Evolutionary conservation across 495 filamentous ascomycete genomes (phyloP), one percentile per base, ranked within the genome.

Genomic region (Alectoria sarmentosa): DNA sequence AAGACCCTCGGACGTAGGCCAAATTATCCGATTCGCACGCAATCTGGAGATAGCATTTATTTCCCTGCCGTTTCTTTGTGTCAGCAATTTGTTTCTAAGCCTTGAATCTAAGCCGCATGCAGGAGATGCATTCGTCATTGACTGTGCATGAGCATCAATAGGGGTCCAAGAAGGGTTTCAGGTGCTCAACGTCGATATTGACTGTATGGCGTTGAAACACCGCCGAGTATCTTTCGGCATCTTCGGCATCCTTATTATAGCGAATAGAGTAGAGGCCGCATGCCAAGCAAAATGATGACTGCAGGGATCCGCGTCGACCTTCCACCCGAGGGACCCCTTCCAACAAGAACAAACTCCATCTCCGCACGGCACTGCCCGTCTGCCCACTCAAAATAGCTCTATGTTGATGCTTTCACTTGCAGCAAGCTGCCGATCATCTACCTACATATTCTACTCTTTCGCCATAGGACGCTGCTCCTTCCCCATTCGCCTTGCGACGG

Each of bases 41-140:
- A 30, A 54, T 54, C 13, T 32, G n/a, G 46, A 49, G 46, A 23
- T 49, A 13, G 4, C 8, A 23, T 54, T 28, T 48, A 37, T 23
- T 19, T 36, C 39, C 23, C 39, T 60, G n/a, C 26, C 46, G 58
- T 17, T n/a, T 23, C 54, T 42, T 58, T 64, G 28, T 64, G 62
- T 64, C 52, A 65, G 39, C 55, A 60, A 38, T 28, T 42, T 19
- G 21, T 37, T 34, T 56, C 52, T n/a, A 41, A 46, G 48, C 5
- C 21, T 10, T 17, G 58, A 26, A 52, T 42, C 64, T 65, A 65
- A 61, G 11, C 64, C 64, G 64, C 64, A 55, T 61, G 52, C 26
- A 65, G 52, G 26, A 36, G 14, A n/a, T 65, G 58, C 28, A 61
- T 3, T 42, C 42, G 64, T 65, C 64, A 65, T 65, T 58, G 64